Conservation (phyloP, 2,329 filamentous ascomycete genomes). For the Phaeosphaeriaceae sp. region DNA sequence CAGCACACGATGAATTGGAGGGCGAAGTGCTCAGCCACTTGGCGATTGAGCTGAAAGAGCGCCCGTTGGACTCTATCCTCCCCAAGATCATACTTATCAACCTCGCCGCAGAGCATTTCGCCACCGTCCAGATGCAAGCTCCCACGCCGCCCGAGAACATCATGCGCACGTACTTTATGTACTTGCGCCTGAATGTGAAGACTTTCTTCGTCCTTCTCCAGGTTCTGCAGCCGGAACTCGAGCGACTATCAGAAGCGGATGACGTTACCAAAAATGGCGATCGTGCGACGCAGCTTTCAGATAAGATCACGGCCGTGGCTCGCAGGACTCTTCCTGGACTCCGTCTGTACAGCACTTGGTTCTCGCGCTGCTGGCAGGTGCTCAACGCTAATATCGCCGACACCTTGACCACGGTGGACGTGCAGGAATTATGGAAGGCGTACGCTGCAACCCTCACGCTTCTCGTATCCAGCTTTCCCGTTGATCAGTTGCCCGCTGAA, state of each 20-base stretch:
- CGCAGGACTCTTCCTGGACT: slow-evolving; percentile 68
- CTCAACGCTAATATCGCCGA: slow-evolving; percentile 63
- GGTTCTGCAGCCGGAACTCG: slow-evolving; percentile 73
- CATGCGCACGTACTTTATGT: slow-evolving; percentile 61
- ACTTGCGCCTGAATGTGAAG: slow-evolving; percentile 78
- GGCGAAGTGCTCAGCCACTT: slow-evolving; percentile 83
- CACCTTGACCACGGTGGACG: slow-evolving; percentile 62
- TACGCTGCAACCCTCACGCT: slow-evolving; percentile 69
- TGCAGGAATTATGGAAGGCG: slow-evolving; percentile 69
- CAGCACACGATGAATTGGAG: slow-evolving; percentile 81
- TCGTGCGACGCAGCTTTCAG: slow-evolving; percentile 46
- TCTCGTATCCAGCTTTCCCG: slow-evolving; percentile 65
- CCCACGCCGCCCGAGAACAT: slow-evolving; percentile 43
- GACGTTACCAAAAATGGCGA: slow-evolving; percentile 54
- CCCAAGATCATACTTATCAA: slow-evolving; percentile 86
- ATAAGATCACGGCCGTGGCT: slow-evolving; percentile 65
- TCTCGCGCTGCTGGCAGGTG: slow-evolving; percentile 62
- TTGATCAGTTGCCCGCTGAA: slow-evolving; percentile 62
- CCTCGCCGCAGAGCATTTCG: slow-evolving; percentile 80
- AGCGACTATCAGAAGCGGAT: slow-evolving; percentile 57
- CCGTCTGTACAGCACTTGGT: slow-evolving; percentile 73
- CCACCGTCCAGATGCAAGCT: slow-evolving; percentile 63
- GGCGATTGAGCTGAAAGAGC: slow-evolving; percentile 73
- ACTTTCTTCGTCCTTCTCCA: slow-evolving; percentile 77
- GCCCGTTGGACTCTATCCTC: slow-evolving; percentile 68